A percentile compares a stretch with the other conserved stretches of the same genome.
phyloP scores from a whole-genome alignment of 345 rosid species.

The Sisymbrium irio region DNA sequence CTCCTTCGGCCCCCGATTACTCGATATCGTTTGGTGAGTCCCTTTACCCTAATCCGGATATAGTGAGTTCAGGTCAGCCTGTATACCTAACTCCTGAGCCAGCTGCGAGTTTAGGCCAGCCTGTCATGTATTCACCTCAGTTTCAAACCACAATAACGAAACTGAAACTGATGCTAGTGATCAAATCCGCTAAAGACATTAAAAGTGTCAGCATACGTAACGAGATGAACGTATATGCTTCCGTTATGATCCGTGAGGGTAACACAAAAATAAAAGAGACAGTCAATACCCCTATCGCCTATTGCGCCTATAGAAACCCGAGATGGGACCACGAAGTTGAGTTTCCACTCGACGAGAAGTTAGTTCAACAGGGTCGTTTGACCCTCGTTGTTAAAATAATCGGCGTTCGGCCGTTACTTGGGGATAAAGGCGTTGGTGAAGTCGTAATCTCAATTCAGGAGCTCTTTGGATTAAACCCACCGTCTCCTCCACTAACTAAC shows the following conservation, averaged over 20 bases:
- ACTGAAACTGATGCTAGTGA: constrained; percentile 44
- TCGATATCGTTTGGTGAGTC: not conserved
- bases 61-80: not conserved
- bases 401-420: constrained; percentile 41
- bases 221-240: constrained; percentile 65
- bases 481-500: not conserved
- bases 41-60: not conserved
- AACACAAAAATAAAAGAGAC: constrained; percentile 22
- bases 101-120: not conserved
- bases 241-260: constrained; percentile 1
- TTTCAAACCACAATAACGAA: constrained; percentile 24
- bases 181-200: constrained; percentile 52
- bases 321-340: constrained; percentile 55
- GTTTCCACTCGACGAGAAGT: constrained; percentile 44
- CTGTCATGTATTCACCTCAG: not conserved
- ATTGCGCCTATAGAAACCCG: constrained; percentile 47
- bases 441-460: constrained; percentile 60
- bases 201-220: constrained; percentile 46
- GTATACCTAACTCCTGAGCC: not conserved
- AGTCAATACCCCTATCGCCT: constrained; percentile 39
- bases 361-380: constrained; percentile 42
- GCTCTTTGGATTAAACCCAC: constrained; percentile 25
- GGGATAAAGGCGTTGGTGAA: constrained; percentile 59
- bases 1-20: not conserved
- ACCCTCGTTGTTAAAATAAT: constrained; percentile 45